Conservation (phyloP, 1,284 basidiomycete species). For the Phenoliferia sp. region DNA sequence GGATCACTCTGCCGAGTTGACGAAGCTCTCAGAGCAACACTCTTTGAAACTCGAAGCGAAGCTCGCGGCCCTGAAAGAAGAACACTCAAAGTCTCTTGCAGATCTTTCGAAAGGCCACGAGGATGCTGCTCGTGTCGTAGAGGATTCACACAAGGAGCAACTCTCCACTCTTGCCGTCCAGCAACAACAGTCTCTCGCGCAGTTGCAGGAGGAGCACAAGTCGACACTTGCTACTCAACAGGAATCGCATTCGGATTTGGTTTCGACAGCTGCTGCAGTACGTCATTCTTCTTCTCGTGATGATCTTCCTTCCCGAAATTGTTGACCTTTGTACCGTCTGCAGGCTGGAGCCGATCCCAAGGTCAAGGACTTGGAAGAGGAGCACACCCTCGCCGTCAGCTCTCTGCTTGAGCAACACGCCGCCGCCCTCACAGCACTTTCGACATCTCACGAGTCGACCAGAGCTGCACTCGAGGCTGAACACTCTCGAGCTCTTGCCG, state of each 20-base stretch:
- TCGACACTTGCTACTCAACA: constrained; percentile 48
- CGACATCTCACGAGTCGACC: constrained; percentile 13
- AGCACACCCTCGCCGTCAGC: background rate
- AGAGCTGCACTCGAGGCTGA: background rate
- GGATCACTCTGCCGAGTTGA: too few species aligned
- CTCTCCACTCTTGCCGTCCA: too few species aligned
- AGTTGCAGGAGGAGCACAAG: constrained; percentile 49
- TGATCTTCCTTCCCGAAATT: background rate
- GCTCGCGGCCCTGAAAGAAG: too few species aligned
- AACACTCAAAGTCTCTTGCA: too few species aligned
- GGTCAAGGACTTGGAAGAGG: background rate
- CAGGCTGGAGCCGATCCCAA: background rate
- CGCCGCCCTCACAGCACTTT: background rate
- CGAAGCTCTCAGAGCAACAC: too few species aligned
- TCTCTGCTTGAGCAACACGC: constrained; percentile 1
- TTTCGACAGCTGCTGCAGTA: constrained; percentile 2
- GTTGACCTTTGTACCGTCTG: background rate
- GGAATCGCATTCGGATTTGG: constrained; percentile 13
- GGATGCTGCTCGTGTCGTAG: too few species aligned
- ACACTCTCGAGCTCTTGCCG: constrained; percentile 48
- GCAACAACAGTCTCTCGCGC: constrained; percentile 46
- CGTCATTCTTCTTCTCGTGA: background rate
- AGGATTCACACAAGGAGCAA: too few species aligned
- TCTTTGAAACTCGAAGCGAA: too few species aligned
- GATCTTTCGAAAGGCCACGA: constrained; percentile 1